Percentiles rank a stretch among this genome's conserved stretches.
phyloP scores from a whole-genome alignment of 495 filamentous ascomycete species.

The Stereocaulon alpinum region DNA sequence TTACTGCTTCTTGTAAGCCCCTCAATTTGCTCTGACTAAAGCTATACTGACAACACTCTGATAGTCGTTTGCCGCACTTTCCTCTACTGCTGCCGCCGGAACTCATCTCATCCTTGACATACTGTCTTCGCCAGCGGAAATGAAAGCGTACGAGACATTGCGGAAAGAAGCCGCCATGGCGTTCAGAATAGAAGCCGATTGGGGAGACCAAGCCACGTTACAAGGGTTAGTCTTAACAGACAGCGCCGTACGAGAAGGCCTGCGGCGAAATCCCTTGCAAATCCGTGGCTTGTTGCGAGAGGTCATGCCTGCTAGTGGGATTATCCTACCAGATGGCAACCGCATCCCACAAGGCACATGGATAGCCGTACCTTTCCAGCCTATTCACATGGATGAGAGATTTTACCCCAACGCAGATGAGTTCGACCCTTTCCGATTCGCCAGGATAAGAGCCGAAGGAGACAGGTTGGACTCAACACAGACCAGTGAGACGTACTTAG shows the following conservation, averaged over 20 bases:
- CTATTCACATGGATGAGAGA: constrained; percentile 13
- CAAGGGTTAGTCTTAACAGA: background rate
- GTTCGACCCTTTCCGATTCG: constrained; percentile 16
- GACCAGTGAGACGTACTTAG: background rate
- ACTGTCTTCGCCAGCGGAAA: background rate
- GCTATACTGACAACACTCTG: background rate
- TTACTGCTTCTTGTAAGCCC: background rate
- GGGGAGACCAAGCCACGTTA: background rate
- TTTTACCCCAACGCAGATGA: constrained; percentile 3
- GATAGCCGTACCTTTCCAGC: constrained; percentile 1
- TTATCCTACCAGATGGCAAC: constrained; percentile 7
- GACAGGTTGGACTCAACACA: constrained; percentile 5
- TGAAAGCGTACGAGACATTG: background rate
- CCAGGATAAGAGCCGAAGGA: constrained; percentile 1
- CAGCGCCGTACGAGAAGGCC: constrained; percentile 9
- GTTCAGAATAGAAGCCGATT: background rate
- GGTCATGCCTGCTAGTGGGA: constrained; percentile 1
- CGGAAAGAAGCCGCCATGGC: background rate
- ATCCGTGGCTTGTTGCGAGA: background rate
- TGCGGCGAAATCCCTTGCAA: background rate
- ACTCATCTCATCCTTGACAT: background rate
- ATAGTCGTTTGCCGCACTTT: background rate
- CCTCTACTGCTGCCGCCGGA: background rate
- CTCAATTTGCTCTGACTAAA: no score
- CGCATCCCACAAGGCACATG: constrained; percentile 9